Percentiles rank a stretch among this genome's conserved stretches.
phyloP scores from a whole-genome alignment of 2,329 filamentous ascomycete species.

The Endoconidiophora laricicola region DNA sequence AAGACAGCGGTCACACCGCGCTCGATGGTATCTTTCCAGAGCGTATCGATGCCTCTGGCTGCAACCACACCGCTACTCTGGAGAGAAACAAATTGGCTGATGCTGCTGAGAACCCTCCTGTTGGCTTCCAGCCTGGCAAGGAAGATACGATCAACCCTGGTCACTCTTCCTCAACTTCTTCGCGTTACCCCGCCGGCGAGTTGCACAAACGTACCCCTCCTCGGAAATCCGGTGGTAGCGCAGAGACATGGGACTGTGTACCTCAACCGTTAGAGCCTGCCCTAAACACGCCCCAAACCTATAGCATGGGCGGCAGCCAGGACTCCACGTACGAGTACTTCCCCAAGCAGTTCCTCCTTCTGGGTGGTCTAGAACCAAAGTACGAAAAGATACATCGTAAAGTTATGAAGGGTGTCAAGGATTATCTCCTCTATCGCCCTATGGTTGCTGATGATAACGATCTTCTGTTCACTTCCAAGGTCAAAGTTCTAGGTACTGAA shows the following conservation, averaged over 20 bases:
- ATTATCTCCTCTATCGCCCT: slow-evolving; percentile 62
- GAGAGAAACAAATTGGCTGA: slow-evolving; percentile 12
- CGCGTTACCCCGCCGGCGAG: not conserved
- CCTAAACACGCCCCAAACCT: slow-evolving; percentile 29
- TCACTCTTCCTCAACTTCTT: too few relatives aligned
- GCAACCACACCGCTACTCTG: slow-evolving; percentile 37
- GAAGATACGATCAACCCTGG: not conserved
- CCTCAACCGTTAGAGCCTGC: slow-evolving; percentile 40
- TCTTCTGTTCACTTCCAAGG: slow-evolving; percentile 56
- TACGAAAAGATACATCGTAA: slow-evolving; percentile 59
- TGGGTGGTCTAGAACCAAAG: slow-evolving; percentile 56
- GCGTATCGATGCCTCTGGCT: slow-evolving; percentile 62
- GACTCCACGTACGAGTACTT: slow-evolving; percentile 61
- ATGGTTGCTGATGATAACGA: slow-evolving; percentile 51
- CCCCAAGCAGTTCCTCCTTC: slow-evolving; percentile 50
- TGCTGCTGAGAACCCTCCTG: not conserved
- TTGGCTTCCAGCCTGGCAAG: not conserved
- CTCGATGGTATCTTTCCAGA: slow-evolving; percentile 69
- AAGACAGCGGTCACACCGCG: slow-evolving; percentile 44
- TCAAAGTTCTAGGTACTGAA: slow-evolving; percentile 29
- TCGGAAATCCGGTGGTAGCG: not conserved
- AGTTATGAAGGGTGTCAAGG: slow-evolving; percentile 48
- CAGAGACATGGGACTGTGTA: slow-evolving; percentile 28
- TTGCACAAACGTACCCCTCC: not conserved
- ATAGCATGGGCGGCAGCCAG: slow-evolving; percentile 47